A percentile compares a stretch with the other conserved stretches of the same genome.
These are phyloP conservation scores for Diaporthe batatas DNA, from an alignment of 2,329 filamentous ascomycete genomes.

Conservation along the genomic window DNA sequence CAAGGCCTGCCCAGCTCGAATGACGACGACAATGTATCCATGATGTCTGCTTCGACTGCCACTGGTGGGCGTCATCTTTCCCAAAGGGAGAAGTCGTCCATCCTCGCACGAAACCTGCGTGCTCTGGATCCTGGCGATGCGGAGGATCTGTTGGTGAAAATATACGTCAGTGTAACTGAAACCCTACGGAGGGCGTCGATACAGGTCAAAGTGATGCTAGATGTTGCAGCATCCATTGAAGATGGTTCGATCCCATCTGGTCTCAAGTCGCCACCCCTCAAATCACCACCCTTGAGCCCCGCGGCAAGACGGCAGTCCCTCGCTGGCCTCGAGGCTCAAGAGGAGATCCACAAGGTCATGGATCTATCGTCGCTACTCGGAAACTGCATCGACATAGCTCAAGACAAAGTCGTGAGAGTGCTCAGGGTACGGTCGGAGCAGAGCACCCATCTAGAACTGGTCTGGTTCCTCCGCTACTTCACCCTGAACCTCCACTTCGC, in stretches of 20 bases:
- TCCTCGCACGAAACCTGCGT: conserved; percentile 88
- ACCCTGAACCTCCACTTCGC: conserved; percentile 85
- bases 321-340: conserved; percentile 68
- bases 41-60: conserved; percentile 85
- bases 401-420: conserved; percentile 81
- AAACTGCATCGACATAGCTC: conserved; percentile 84
- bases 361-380: conserved; percentile 84
- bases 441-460: conserved; percentile 74
- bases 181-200: conserved; percentile 86
- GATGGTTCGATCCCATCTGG: conserved; percentile 55
- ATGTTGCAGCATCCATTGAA: conserved; percentile 84
- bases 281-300: conserved; percentile 68
- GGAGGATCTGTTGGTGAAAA: conserved; percentile 82
- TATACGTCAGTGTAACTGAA: conserved; percentile 91
- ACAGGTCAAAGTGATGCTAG: conserved; percentile 93
- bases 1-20: conserved; percentile 90
- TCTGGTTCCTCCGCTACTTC: conserved; percentile 84
- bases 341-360: conserved; percentile 81
- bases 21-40: conserved; percentile 93
- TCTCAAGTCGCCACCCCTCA: conserved; percentile 61
- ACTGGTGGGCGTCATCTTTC: conserved; percentile 76
- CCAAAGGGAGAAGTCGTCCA: conserved; percentile 90
- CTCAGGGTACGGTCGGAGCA: conserved; percentile 83
- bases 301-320: conserved; percentile 55
- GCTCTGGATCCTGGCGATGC: conserved; percentile 86